Base-by-base conservation (phyloP, 495 filamentous ascomycete genomes). In the Hyaloscypha hepaticicola region DNA sequence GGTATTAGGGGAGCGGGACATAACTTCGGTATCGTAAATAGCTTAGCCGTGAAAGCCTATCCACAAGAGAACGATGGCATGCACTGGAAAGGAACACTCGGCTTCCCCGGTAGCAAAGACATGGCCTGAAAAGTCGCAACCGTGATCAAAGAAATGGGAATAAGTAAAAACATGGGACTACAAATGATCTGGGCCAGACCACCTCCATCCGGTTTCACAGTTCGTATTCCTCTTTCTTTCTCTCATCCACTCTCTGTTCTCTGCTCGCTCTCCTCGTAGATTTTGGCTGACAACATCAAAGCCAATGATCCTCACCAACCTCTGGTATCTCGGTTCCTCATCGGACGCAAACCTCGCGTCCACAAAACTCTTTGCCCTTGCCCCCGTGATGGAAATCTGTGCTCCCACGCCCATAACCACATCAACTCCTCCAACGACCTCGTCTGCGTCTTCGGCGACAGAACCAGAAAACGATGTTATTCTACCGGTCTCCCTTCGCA, bases 11-110 rank as follows among this genome's bases (percentile, higher is more conserved):
- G 78, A 8, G 82, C 82, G 6, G 83, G 83, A 9, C 66, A 71
- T 21, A 82, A 80, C 58, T 82, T 83, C 58, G 83, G 83, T 14
- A 70, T 84, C 52, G 74, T 85, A 16, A 78, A 75, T 1, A 67
- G 66, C 24, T 74, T 75, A 3, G 78, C 70, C 0, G 78, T 75
- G 61, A 69, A 73, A 38, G 63, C 76, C 0, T 66, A 75, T 53
- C 14, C 14, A 16, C 38, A 25, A 11, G 38, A 51, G 24, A 11
- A 51, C 2, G 53, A 50, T 14, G 38, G 53, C 27, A 27, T 24
- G 49, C 25, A 34, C 34, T 64, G 52, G 53, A 51, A 33, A 24
- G 62, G 55, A 19, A 57, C 27, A 1, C 25, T 64, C 4, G 27
- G 25, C 12, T 63, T 34, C 49, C 28, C 50, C 9, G 61, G 61